Conservation (phyloP, 805 yeast species). For the Blastobotrys attinorum region DNA sequence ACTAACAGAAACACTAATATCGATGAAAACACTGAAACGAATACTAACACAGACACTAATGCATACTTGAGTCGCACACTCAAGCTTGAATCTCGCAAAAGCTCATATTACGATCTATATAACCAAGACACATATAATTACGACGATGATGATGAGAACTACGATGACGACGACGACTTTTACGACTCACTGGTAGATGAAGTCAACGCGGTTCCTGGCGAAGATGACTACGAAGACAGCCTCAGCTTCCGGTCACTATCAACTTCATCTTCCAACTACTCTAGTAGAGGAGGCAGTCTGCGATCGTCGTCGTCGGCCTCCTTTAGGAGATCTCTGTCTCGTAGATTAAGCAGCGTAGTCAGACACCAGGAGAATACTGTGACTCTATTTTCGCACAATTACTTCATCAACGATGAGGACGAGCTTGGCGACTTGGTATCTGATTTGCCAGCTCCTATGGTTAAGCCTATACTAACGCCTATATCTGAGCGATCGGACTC, state of each 20-base stretch:
- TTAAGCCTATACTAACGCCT: constrained; percentile 11
- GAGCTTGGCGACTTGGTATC: constrained; percentile 5
- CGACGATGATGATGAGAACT: constrained; percentile 26
- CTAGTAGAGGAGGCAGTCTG: neutral
- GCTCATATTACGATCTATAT: too few relatives aligned
- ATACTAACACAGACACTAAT: too few relatives aligned
- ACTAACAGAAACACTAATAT: neutral
- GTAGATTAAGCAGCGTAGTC: constrained; percentile 9
- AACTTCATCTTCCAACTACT: neutral
- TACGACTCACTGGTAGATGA: constrained; percentile 37
- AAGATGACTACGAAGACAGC: constrained; percentile 23
- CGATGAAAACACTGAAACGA: too few relatives aligned
- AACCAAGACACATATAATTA: too few relatives aligned
- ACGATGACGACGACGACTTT: constrained; percentile 28
- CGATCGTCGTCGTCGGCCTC: neutral
- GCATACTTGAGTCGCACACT: too few relatives aligned
- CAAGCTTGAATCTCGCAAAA: too few relatives aligned
- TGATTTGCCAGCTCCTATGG: neutral
- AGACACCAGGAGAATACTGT: constrained; percentile 8
- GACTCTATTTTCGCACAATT: constrained; percentile 5
- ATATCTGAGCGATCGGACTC: constrained; percentile 13
- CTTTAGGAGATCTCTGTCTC: constrained; percentile 4
- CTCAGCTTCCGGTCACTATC: constrained; percentile 1
- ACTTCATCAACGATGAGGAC: constrained; percentile 3
- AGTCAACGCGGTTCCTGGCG: constrained; percentile 43